Evolutionary conservation across 2,329 filamentous ascomycete species (phyloP).

Genomic region (Hymenoscyphus repandus): DNA sequence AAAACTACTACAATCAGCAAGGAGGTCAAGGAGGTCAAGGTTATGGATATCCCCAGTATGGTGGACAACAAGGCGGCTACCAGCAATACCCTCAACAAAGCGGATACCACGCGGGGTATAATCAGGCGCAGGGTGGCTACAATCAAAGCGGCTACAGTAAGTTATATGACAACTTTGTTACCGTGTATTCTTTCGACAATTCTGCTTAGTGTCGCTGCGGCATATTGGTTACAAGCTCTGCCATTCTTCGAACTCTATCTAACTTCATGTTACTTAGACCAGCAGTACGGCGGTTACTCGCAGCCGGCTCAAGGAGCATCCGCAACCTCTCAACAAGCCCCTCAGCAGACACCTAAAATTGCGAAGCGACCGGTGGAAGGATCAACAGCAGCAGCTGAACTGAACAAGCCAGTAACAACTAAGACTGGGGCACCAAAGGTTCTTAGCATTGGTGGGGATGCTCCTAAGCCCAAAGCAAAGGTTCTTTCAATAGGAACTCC

Average conservation of each 20-base stretch:
- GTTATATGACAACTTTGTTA: neutral
- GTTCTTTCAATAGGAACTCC: conserved; percentile 70
- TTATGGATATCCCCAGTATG: conserved; percentile 52
- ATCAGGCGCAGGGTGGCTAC: conserved; percentile 23
- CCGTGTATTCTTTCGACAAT: neutral
- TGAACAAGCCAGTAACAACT: conserved; percentile 46
- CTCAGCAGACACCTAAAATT: conserved; percentile 52
- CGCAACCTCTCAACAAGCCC: conserved; percentile 35
- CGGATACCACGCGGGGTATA: conserved; percentile 31
- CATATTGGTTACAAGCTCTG: neutral
- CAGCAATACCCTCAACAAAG: conserved; percentile 49
- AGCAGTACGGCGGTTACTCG: conserved; percentile 50
- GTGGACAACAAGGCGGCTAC: conserved; percentile 39
- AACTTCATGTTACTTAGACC: conserved; percentile 30
- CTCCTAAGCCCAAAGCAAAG: conserved; percentile 53
- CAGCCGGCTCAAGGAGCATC: conserved; percentile 42
- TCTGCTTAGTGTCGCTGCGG: too few species aligned
- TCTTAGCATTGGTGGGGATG: conserved; percentile 56
- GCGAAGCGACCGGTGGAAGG: conserved; percentile 55
- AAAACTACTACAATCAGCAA: conserved; percentile 47
- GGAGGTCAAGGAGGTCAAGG: conserved; percentile 38
- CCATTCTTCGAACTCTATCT: too few species aligned
- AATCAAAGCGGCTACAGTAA: conserved; percentile 36
- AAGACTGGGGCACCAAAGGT: conserved; percentile 59
- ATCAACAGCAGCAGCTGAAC: conserved; percentile 38